These are phyloP conservation scores for Trifolium subterraneum DNA, from an alignment of 306 rosid genomes.

Conservation along the genomic window DNA sequence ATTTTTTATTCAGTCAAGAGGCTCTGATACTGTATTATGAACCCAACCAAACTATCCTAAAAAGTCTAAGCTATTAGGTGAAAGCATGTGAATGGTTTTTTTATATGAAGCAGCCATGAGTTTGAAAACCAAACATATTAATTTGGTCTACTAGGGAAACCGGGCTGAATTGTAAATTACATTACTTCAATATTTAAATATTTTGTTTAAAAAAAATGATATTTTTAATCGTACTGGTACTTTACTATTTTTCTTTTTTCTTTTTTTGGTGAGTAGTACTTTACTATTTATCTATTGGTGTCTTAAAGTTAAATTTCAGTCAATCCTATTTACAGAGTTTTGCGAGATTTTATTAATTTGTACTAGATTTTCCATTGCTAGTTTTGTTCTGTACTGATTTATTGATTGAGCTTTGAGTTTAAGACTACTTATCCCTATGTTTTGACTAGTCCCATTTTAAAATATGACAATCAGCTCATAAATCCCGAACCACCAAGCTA, in stretches of 20 bases:
- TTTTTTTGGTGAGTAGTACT: too few species aligned
- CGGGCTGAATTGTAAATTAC: slow-evolving; percentile 1
- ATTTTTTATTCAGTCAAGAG: neutral
- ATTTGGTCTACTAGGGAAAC: slow-evolving; percentile 27
- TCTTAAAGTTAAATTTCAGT: slow-evolving; percentile 12
- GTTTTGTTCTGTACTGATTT: neutral
- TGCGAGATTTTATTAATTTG: slow-evolving; percentile 8
- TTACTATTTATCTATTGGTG: slow-evolving; percentile 3
- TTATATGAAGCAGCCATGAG: slow-evolving; percentile 11
- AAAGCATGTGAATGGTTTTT: slow-evolving; percentile 11
- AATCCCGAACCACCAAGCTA: neutral
- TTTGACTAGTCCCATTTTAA: slow-evolving; percentile 1
- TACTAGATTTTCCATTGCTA: neutral
- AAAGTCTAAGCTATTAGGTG: neutral
- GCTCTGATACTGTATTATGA: neutral
- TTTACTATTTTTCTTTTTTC: slow-evolving; percentile 9
- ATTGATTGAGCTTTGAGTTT: neutral
- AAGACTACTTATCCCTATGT: neutral
- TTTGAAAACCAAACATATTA: neutral
- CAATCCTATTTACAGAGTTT: neutral
- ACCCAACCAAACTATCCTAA: slow-evolving; percentile 1
- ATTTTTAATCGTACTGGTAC: neutral
- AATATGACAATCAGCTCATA: neutral
- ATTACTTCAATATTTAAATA: neutral
- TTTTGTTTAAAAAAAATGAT: neutral